Evolutionary conservation across 495 filamentous ascomycete species (phyloP).

Genomic region (Penicillium bovifimosum): DNA sequence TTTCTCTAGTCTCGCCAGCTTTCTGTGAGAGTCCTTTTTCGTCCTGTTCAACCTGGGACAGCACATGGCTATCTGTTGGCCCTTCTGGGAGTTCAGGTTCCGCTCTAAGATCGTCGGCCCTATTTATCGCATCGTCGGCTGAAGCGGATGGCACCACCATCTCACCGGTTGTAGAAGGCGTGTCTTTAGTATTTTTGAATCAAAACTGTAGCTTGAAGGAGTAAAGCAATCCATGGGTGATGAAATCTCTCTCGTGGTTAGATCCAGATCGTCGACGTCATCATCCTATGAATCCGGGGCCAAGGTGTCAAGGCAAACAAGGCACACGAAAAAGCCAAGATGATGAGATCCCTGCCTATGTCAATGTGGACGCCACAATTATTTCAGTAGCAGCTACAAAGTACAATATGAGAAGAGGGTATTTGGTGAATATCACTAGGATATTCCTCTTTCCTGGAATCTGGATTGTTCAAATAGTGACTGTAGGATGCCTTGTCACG

Average conservation of each 20-base stretch:
- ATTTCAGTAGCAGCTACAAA: too few relatives aligned
- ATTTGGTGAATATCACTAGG: too few relatives aligned
- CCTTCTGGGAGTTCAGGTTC: constrained; percentile 8
- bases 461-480: too few relatives aligned
- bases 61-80: constrained; percentile 46
- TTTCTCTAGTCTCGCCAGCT: constrained; percentile 40
- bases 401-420: too few relatives aligned
- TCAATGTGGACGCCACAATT: too few relatives aligned
- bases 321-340: not conserved
- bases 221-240: not conserved
- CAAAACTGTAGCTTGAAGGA: not conserved
- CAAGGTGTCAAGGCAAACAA: not conserved
- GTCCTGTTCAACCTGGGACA: constrained; percentile 40
- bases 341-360: not conserved
- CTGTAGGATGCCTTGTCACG: too few relatives aligned
- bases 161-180: not conserved
- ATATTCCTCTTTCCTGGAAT: too few relatives aligned
- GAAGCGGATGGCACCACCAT: not conserved
- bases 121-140: not conserved
- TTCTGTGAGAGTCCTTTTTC: constrained; percentile 47
- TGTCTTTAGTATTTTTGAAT: not conserved
- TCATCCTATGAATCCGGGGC: constrained; percentile 1
- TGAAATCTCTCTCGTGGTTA: not conserved
- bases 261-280: constrained; percentile 13
- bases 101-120: not conserved